Conservation (phyloP, 148 eudicot genomes). For the Selenicereus undatus region DNA sequence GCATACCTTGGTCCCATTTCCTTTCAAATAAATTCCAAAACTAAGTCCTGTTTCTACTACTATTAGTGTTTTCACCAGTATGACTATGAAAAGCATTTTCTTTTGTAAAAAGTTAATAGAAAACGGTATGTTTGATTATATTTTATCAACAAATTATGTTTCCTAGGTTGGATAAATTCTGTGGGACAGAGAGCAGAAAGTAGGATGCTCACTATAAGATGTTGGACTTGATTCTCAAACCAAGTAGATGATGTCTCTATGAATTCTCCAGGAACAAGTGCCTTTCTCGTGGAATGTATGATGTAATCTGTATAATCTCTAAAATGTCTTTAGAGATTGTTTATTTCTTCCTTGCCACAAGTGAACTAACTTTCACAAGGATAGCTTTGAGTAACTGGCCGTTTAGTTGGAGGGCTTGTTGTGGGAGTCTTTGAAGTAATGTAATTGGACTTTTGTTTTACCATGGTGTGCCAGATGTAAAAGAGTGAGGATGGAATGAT, state of each 20-base stretch:
- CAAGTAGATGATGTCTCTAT: background rate
- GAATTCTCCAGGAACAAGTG: background rate
- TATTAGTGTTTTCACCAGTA: too few relatives aligned
- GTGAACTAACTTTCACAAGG: background rate
- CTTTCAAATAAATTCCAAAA: background rate
- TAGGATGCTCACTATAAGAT: background rate
- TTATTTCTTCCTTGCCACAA: background rate
- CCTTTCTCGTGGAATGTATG: background rate
- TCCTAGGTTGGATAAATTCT: background rate
- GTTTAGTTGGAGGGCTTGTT: background rate
- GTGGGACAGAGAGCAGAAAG: background rate
- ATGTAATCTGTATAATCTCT: too few relatives aligned
- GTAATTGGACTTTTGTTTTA: background rate
- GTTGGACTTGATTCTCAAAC: background rate
- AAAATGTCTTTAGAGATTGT: background rate
- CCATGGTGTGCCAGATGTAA: background rate
- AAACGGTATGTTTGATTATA: background rate
- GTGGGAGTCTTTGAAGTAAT: background rate
- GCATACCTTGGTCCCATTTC: background rate
- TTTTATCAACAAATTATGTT: background rate
- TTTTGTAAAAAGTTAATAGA: background rate
- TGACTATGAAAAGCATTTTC: background rate
- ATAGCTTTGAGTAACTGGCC: background rate
- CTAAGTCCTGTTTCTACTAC: background rate
- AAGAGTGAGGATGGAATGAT: background rate